Conservation (phyloP, 192 early-diverging fungal species). For the Umbelopsis vinacea region DNA sequence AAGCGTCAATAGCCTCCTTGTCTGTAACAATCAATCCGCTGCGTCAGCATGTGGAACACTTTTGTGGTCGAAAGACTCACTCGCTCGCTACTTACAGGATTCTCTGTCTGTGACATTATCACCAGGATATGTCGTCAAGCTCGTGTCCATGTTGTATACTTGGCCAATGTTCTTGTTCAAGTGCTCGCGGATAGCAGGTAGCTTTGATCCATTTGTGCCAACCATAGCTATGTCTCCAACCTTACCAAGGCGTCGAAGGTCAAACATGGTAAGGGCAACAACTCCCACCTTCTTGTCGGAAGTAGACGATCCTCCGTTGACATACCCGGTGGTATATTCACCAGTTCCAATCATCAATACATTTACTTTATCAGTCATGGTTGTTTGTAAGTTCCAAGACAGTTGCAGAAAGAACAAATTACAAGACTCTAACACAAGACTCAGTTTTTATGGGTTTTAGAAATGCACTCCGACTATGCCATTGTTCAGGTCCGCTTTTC, state of each 20-base stretch:
- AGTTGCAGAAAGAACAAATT: background rate
- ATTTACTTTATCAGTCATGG: slow-evolving; percentile 25
- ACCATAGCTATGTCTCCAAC: slow-evolving; percentile 45
- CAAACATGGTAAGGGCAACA: slow-evolving; percentile 46
- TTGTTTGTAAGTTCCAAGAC: background rate
- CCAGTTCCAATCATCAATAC: slow-evolving; percentile 45
- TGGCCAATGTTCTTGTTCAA: slow-evolving; percentile 33
- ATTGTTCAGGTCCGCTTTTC: slow-evolving; percentile 21
- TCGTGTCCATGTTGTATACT: slow-evolving; percentile 38
- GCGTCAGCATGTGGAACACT: background rate
- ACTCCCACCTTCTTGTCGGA: slow-evolving; percentile 51
- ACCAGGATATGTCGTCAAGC: slow-evolving; percentile 42
- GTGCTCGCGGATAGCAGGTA: slow-evolving; percentile 44
- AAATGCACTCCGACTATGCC: background rate
- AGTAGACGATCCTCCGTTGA: slow-evolving; percentile 28
- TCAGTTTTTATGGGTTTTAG: slow-evolving; percentile 17
- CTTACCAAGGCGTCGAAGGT: slow-evolving; percentile 40
- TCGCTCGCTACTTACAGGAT: slow-evolving; percentile 35
- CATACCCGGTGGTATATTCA: slow-evolving; percentile 49
- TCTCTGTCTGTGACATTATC: slow-evolving; percentile 44
- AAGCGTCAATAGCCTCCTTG: slow-evolving; percentile 43
- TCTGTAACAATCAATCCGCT: slow-evolving; percentile 13
- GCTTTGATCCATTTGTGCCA: slow-evolving; percentile 47
- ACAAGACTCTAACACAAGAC: background rate
- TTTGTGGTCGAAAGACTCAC: background rate